Evolutionary conservation across 345 rosid genomes (phyloP), one percentile per base, ranked within the genome.

Genomic region (Sisymbrium altissimum): DNA sequence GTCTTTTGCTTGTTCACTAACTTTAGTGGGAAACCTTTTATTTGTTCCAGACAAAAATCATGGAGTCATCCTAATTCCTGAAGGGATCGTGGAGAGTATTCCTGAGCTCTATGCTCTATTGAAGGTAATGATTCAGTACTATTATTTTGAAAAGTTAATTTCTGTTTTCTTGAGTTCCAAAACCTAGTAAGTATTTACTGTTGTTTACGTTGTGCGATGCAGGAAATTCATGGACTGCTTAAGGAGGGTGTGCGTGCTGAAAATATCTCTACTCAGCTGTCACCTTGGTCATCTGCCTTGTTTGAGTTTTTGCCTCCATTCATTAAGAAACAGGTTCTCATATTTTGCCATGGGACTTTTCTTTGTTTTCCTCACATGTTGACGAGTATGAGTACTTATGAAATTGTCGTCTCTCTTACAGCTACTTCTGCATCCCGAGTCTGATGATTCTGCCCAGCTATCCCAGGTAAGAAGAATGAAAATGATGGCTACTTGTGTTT

Each of bases 361-460:
- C 12, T 69, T 68, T 68, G 58, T 61, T 46, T 41, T 27, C 29
- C 35, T 45, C 36, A 17, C 40, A 61, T 41, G 11, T 15, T 43
- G 53, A 21, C 21, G 49, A 43, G n/a, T 50, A 23, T 23, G 72
- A 43, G 17, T 43, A 21, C 74, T 52, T 41, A 61, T 72, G 57
- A 70, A 72, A 57, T 44, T 76, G 67, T 57, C 25, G 25, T 79
- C 3, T 81, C 65, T 54, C 19, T 73, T 84, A n/a, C 89, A 95
- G 99, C 80, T 95, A 70, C 97, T 95, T 57, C 92, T 95, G 45
- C 72, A 73, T 55, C 97, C 97, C 29, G 99, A 92, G 78, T 95
- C 99, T 62, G 99, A 95, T 83, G 98, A 95, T 82, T 95, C 98
- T 65, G 99, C 97, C 33, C 99, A 92, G 83, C 75, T 95, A 66